Percentiles rank a stretch among this genome's conserved stretches.
These are phyloP conservation scores for Blastosporella zonata DNA, from an alignment of 1,284 basidiomycete species.

Conservation along the genomic window DNA sequence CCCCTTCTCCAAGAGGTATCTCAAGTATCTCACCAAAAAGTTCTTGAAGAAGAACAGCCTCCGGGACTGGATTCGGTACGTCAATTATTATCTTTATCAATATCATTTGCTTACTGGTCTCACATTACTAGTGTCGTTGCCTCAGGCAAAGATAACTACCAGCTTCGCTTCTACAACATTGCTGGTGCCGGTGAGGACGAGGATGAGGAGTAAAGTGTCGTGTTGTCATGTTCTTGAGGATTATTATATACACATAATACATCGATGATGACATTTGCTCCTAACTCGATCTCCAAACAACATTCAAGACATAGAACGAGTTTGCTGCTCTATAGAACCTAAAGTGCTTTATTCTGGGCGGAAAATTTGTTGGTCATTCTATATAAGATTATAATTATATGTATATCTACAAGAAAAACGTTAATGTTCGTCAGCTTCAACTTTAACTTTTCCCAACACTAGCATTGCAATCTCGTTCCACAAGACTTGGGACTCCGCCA, in stretches of 20 bases:
- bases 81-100: neutral
- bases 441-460: slow-evolving; percentile 51
- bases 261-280: neutral
- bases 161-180: slow-evolving; percentile 93
- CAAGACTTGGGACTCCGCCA: slow-evolving; percentile 55
- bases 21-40: slow-evolving; percentile 95
- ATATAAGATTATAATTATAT: no score
- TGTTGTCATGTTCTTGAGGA: neutral
- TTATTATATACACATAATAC: neutral
- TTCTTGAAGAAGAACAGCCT: slow-evolving; percentile 90
- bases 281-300: neutral
- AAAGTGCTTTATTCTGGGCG: no score
- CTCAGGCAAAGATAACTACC: slow-evolving; percentile 85
- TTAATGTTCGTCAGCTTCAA: slow-evolving; percentile 20
- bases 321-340: no score
- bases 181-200: slow-evolving; percentile 53
- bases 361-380: no score
- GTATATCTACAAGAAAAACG: neutral
- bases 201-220: slow-evolving; percentile 43
- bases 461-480: slow-evolving; percentile 75
- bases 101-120: slow-evolving; percentile 1
- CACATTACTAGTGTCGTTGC: slow-evolving; percentile 68
- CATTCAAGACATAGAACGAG: neutral
- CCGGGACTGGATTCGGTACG: slow-evolving; percentile 81
- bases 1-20: slow-evolving; percentile 89